These are phyloP conservation scores for Clitoria ternatea DNA, from an alignment of 306 rosid species.

Conservation along the genomic window DNA sequence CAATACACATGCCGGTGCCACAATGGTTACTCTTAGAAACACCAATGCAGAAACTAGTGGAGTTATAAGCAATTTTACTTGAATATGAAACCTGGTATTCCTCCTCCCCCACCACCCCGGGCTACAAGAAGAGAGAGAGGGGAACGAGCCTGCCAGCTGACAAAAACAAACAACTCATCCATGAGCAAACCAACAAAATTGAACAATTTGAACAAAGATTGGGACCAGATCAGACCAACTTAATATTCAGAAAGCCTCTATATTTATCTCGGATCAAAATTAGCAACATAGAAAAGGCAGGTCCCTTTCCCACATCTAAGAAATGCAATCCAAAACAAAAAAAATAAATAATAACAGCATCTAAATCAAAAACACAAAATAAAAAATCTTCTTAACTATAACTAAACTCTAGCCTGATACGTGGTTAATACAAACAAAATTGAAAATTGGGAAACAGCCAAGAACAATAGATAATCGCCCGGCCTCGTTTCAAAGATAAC, in stretches of 20 bases:
- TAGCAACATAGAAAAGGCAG: not conserved
- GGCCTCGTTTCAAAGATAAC: not conserved
- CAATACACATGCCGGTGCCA: not conserved
- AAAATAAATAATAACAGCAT: too few relatives aligned
- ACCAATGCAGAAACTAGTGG: slow-evolving; percentile 6
- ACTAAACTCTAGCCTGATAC: too few relatives aligned
- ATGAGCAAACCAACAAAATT: not conserved
- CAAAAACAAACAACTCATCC: slow-evolving; percentile 3
- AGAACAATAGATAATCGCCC: not conserved
- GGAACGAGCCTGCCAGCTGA: not conserved
- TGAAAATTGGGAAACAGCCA: not conserved
- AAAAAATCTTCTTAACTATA: too few relatives aligned
- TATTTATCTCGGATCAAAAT: slow-evolving; percentile 13
- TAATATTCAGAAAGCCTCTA: not conserved
- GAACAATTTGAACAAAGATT: slow-evolving; percentile 7
- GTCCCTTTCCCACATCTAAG: not conserved
- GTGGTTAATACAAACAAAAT: too few relatives aligned
- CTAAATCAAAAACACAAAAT: not conserved
- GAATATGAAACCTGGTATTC: slow-evolving; percentile 19
- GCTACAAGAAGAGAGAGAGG: slow-evolving; percentile 8
- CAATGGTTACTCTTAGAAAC: not conserved
- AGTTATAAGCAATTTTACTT: not conserved
- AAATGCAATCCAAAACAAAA: slow-evolving; percentile 6
- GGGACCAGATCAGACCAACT: slow-evolving; percentile 15
- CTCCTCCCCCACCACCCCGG: slow-evolving; percentile 14